phyloP scores from a whole-genome alignment of 176 grass and related monocot species.

The Dendrocalamus sinicus region DNA sequence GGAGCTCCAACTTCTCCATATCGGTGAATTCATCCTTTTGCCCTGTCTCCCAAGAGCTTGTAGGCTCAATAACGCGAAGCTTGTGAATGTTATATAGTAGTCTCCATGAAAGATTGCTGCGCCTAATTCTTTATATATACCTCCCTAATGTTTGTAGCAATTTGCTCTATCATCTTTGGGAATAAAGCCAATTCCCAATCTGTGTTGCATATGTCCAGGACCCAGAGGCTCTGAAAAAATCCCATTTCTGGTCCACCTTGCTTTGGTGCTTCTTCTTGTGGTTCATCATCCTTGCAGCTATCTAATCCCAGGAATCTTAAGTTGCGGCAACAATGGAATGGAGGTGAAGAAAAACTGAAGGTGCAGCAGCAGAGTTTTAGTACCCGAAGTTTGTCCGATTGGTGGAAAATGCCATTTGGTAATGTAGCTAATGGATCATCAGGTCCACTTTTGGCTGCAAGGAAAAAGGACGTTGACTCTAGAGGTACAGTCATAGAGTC shows the following conservation, averaged over 20 bases:
- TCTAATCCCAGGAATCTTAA: slow-evolving; percentile 39
- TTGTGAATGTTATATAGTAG: too few species aligned
- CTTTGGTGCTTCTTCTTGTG: background rate
- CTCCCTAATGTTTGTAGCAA: slow-evolving; percentile 11
- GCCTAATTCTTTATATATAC: background rate
- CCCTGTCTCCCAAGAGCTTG: too few species aligned
- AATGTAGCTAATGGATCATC: background rate
- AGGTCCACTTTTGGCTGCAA: accelerated
- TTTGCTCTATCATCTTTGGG: background rate
- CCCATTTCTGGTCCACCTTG: background rate
- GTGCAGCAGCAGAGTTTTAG: background rate
- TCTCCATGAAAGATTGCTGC: too few species aligned
- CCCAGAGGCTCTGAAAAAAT: slow-evolving; percentile 17
- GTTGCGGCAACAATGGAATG: background rate
- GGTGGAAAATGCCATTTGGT: background rate
- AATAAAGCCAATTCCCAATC: background rate
- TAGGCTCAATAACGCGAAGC: too few species aligned
- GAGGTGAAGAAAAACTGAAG: slow-evolving; percentile 35
- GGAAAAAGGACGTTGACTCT: background rate
- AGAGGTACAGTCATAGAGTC: background rate
- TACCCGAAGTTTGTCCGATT: background rate
- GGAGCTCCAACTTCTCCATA: too few species aligned
- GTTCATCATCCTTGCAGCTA: background rate
- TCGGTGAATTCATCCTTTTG: too few species aligned
- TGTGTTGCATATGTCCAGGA: background rate